A percentile compares a stretch with the other conserved stretches of the same genome.
phyloP scores from a whole-genome alignment of 352 stramenopile species.

The Halophytophthora polymorphica region DNA sequence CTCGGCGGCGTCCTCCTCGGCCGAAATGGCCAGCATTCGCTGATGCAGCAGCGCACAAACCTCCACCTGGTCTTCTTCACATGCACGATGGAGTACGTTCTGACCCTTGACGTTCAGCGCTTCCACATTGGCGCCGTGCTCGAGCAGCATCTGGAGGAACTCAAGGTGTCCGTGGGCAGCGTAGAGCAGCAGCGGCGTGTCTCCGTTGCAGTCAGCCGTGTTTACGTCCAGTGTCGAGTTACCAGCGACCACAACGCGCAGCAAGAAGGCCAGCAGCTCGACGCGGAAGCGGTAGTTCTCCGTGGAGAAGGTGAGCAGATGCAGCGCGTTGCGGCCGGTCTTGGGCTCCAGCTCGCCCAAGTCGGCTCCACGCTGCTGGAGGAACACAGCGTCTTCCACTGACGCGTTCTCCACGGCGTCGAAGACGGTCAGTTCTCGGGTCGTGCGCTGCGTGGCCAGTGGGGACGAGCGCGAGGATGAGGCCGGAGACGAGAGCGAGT shows the following conservation, averaged over 20 bases:
- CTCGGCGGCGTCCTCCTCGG: conserved; percentile 5
- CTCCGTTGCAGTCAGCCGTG: conserved; percentile 32
- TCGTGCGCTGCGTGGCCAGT: conserved; percentile 9
- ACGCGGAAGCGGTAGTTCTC: conserved; percentile 40
- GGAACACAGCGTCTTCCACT: conserved; percentile 51
- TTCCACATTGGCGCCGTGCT: conserved; percentile 22
- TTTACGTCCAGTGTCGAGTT: conserved; percentile 36
- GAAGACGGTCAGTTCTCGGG: conserved; percentile 42
- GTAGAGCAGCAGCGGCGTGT: conserved; percentile 56
- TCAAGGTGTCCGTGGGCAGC: conserved; percentile 45
- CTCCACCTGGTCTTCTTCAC: conserved; percentile 60
- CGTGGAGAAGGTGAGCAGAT: conserved; percentile 56
- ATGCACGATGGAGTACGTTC: conserved; percentile 60
- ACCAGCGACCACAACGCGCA: conserved; percentile 9
- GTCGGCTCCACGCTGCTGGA: conserved; percentile 42
- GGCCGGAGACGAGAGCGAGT: conserved; percentile 2
- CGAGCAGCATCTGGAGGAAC: conserved; percentile 36
- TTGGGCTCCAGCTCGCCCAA: conserved; percentile 34
- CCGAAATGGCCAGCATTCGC: conserved; percentile 20
- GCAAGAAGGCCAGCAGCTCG: conserved; percentile 55
- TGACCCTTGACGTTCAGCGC: conserved; percentile 25
- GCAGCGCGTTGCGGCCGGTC: conserved; percentile 44
- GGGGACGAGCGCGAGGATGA: conserved; percentile 13
- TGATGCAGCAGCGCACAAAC: conserved; percentile 38
- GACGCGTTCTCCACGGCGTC: conserved; percentile 53